Evolutionary conservation across 345 rosid species (phyloP), one percentile per base, ranked within the genome.

Genomic region (Gossypium arboreum): DNA sequence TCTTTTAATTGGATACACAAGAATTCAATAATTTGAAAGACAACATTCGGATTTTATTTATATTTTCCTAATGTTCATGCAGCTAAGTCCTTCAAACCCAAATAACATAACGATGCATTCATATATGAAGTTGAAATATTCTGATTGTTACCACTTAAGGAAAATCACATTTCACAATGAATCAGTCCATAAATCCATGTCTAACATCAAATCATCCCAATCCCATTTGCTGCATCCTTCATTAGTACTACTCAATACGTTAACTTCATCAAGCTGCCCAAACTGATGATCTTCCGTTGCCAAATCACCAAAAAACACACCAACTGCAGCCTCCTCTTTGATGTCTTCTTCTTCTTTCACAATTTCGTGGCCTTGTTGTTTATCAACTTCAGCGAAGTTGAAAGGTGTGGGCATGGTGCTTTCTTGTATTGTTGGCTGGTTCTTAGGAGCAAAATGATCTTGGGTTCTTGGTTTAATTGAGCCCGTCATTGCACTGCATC

Each of bases 171-270:
- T 70, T 59, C 76, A 73, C 25, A 73, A 47, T 9, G 58, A 61
- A 34, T 73, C 27, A 73, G 18, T 60, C 76, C 76, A 73, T 17
- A 61, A 51, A 44, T 73, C 69, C 69, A 73, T 73, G 59, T 73
- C 76, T 34, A 50, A 61, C 12, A 60, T 34, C 57, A 61, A 73
- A 62, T 73, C 76, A 27, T 73, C 76, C 76, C 69, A 73, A 7
- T 73, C 76, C 69, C 58, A 73, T 48, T 73, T 61, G 47, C 68
- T 48, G 76, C 59, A 47, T 41, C 76, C 56, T 50, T 27, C 69
- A 61, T 47, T 44, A 61, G 27, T 48, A 11, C 51, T 27, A 25
- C 63, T 11, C 51, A 34, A 34, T 39, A 43, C 24, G 4, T 57
- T 43, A 24, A 47, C 47, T 45, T 60, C 68, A 45, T 48, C 69